Evolutionary conservation across 2,329 filamentous ascomycete species (phyloP), one percentile per base, ranked within the genome.

Genomic region (Boeremia lycopersici): DNA sequence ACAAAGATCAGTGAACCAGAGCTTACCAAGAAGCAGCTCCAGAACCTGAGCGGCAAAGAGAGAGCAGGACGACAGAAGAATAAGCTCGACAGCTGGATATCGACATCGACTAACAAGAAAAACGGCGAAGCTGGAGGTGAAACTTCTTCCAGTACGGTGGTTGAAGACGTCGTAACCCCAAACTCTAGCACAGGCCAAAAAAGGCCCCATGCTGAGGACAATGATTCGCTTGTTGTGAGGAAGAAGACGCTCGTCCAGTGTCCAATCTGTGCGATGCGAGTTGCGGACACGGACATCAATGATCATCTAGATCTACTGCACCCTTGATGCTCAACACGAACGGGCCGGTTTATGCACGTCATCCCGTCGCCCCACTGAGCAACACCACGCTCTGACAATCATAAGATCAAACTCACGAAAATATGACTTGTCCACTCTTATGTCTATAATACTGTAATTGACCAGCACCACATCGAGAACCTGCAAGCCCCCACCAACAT

Each of bases 11-110:
- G 72, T 28, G 76, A 77, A 63, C 77, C 77, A 1, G 72, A 70
- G n/a, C 59, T 71, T 25, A 78, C 73, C 12, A 78, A 77, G 62
- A 74, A 76, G 57, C 76, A 78, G 52, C 50, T 74, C 10, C 67
- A 73, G 15, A 67, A 67, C 8, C 58, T 79, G 68, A 77, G 69
- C 53, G 67, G 67, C 19, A 73, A 75, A 59, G 69, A 76, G 60
- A 70, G 75, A 48, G 77, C 77, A 2, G 77, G 77, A 5, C 60
- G 65, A 53, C 77, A 79, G 63, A 79, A 74, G 59, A 78, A 78
- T 52, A 79, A 78, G 60, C 62, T 79, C 35, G 76, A 79, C 54
- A 49, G 45, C 6, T 79, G 77, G 76, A 53, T 78, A n/a, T 69
- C 62, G 10, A 52, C 69, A 6, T 60, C 62, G 17, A 34, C 3